Base-by-base conservation (phyloP, 306 rosid genomes). In the Mimosa pudica region DNA sequence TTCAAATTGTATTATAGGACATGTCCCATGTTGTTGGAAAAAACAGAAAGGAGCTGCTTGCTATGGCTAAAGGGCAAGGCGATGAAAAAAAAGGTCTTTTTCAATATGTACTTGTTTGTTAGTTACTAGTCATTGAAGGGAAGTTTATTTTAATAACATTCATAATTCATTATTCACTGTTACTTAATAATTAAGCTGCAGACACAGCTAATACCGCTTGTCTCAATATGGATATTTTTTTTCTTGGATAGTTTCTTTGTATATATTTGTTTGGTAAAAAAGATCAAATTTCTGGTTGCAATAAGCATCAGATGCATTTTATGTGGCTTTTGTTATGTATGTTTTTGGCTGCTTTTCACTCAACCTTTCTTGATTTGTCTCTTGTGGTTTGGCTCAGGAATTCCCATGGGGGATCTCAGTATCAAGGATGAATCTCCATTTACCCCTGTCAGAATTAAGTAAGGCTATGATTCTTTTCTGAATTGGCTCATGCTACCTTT, bases 1-100 rank as follows among this genome's bases (percentile, higher is more conserved):
- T 58, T 82, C 2, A 70, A 70, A 45, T 45, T 20, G 71, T 82
- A 65, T 87, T 82, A 77, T 70, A 92, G 99, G 98, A 95, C 82
- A 90, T 95, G 99, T 90, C 99, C 82, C 98, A 91, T 79, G 99
- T 91, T 70, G 94, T 89, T 76, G 99, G 99, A 32, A 95, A 93
- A 87, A 95, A 95, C 82, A 91, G 88, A 83, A 90, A 91, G 89
- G 98, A 95, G 83, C 98, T 91, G 71, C 96, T 95, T 82, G 99
- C 99, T 48, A 91, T 93, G 99, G 99, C 97, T 10, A 95, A 89
- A 85, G 99, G 93, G 79, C 98, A 84, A 57, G 91, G 90, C 3
- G 98, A 95, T 70, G 99, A 95, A 86, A 95, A 93, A 83, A 91
- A 95, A 90, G 97, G 98, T 95, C 75, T 72, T 81, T 81, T 69